Evolutionary conservation across 768 basidiomycete genomes (phyloP), one percentile per base, ranked within the genome.

Genomic region (Panus rudis): DNA sequence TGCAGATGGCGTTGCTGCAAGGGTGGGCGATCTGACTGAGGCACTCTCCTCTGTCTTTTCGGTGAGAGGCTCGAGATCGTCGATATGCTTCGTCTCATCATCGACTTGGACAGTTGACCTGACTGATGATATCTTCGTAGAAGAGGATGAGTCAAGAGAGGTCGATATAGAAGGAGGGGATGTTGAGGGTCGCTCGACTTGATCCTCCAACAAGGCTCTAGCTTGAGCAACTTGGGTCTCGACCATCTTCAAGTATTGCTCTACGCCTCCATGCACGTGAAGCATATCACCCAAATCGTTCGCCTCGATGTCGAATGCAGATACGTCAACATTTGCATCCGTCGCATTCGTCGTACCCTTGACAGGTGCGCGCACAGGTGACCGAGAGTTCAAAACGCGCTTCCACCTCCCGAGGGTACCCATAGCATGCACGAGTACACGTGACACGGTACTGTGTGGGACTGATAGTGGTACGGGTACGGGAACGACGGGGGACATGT

Each of bases 321-420:
- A 81, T 2, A 79, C 72, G 46, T 76, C 77, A 19, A 68, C 64
- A 45, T 65, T 69, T 17, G 64, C 60, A 53, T 48, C 32, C 62
- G 62, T 16, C 50, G 41, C 28, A 14, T 32, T 21, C 2, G 39
- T 22, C 8, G 49, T 51, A 1, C 45, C 28, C 11, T 39, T 37
- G n/a, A 63, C 57, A 16, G 63, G 57, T 3, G 69, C 63, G 26
- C 64, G 62, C 28, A 64, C 50, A 16, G 61, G 52, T 19, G 60
- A 58, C 4, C 71, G 60, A 26, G 67, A 63, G 51, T 84, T 80
- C 40, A 92, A 60, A 22, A 86, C 87, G 5, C 90, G 78, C 54
- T 75, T 85, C 85, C 90, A 85, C 8, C 84, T 69, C 2, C 90
- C 90, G 14, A 93, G 64, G 4, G 84, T 75, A 4, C 90, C 87